Base-by-base conservation (phyloP, 2,329 filamentous ascomycete species). In the Pseudonectria buxi region DNA sequence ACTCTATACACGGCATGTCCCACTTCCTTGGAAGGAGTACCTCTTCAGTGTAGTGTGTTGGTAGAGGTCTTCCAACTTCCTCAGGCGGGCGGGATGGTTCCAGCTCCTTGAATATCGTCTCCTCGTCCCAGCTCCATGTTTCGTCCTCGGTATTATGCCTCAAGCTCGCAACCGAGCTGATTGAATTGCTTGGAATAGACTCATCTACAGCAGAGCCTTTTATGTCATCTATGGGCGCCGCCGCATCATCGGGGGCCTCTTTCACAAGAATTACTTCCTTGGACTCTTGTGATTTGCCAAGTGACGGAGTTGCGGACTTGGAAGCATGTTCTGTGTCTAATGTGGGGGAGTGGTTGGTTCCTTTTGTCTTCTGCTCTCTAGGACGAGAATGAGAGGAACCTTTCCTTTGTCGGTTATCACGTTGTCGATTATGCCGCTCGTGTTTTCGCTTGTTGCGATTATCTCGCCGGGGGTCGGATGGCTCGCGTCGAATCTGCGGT, bases 41-140 rank as follows among this genome's bases (percentile, higher is more conserved):
- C 12, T 65, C 61, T 14, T 69, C 66, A 26, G 57, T 63, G 39
- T 67, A 71, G 13, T 56, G 52, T 12, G 50, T 43, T 4, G 65
- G 59, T 2, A 72, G 53, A 14, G 68, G 68, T 39, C 63, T 68
- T 10, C 64, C 66, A 35, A 71, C 63, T n/a, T 65, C 62, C 26
- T 72, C 68, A n/a, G 64, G 63, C 6, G 58, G 55, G 36, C 63
- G 61, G 10, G 42, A 44, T 4, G 54, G 37, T 7, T 49, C 41
- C 24, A 53, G 43, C 27, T 66, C 62, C 9, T 56, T 50, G 36
- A 71, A 69, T 5, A 65, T 62, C 45, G 36, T 40, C 26, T 43
- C 40, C 10, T 61, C 51, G 6, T 69, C 62, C 58, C 64, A 66
- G 12, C 63, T 53, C 28, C 55, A 61, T 10, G 60, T 54, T 11